Percentiles rank a stretch among this genome's conserved stretches.
phyloP scores from a whole-genome alignment of 257 asterid species.

The Solanum clarkiae region DNA sequence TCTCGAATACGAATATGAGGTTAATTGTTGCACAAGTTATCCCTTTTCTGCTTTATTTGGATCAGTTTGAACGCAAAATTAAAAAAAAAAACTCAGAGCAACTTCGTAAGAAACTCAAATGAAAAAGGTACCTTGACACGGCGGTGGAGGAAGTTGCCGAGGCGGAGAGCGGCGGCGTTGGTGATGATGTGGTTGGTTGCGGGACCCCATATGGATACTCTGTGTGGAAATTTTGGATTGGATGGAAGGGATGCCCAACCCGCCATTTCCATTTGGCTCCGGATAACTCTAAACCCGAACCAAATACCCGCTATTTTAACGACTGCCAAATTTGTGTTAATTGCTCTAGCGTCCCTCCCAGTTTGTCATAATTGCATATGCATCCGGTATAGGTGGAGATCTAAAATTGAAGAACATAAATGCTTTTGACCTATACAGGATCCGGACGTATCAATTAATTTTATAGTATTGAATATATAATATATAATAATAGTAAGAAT shows the following conservation, averaged over 20 bases:
- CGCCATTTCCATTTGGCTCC: constrained; percentile 9
- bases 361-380: background rate
- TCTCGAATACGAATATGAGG: background rate
- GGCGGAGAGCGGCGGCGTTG: constrained; percentile 56
- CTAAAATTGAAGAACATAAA: background rate
- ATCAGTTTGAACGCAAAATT: background rate
- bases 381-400: background rate
- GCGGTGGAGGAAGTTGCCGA: constrained; percentile 39
- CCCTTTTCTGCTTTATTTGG: background rate
- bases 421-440: background rate
- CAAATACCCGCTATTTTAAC: background rate
- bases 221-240: constrained; percentile 22
- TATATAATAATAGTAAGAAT: background rate
- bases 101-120: background rate
- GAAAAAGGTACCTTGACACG: constrained; percentile 42
- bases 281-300: background rate
- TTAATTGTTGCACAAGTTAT: background rate
- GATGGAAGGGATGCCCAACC: constrained; percentile 42
- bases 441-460: background rate
- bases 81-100: background rate
- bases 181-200: constrained; percentile 24
- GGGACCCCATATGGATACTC: constrained; percentile 8
- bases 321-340: background rate
- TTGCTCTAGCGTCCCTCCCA: background rate
- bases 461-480: background rate